phyloP scores from a whole-genome alignment of 2,329 filamentous ascomycete genomes.

The Trichoderma simmonsii region DNA sequence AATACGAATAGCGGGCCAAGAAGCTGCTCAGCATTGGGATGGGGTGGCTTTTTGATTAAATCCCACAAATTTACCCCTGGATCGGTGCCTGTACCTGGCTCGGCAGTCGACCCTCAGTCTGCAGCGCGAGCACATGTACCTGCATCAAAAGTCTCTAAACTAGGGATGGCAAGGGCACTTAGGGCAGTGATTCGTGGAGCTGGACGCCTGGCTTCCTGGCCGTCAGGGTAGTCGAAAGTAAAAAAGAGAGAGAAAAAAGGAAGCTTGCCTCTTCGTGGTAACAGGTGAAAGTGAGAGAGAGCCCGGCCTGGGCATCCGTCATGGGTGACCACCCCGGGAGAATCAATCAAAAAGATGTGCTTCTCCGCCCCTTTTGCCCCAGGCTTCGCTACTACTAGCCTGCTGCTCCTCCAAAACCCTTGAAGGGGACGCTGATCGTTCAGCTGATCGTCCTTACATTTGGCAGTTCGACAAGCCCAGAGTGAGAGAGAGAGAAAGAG shows the following conservation, averaged over 20 bases:
- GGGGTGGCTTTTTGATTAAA: slow-evolving; percentile 17
- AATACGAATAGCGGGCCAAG: slow-evolving; percentile 17
- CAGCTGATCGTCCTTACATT: slow-evolving; percentile 11
- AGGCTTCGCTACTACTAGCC: slow-evolving; percentile 12
- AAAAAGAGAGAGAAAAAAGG: neutral
- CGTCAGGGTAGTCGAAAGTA: neutral
- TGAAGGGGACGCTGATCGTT: slow-evolving; percentile 14
- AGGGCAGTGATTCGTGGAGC: slow-evolving; percentile 14
- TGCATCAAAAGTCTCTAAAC: slow-evolving; percentile 9
- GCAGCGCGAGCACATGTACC: slow-evolving; percentile 8
- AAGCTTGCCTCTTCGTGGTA: neutral
- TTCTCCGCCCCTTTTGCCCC: slow-evolving; percentile 18
- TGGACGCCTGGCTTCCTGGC: neutral
- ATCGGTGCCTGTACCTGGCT: slow-evolving; percentile 13
- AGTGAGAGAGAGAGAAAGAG: neutral
- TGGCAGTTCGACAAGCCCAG: slow-evolving; percentile 3
- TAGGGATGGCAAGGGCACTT: neutral
- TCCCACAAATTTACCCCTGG: slow-evolving; percentile 17
- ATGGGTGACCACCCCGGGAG: slow-evolving; percentile 11
- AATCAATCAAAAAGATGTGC: slow-evolving; percentile 13
- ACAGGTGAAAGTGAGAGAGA: neutral
- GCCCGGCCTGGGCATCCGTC: slow-evolving; percentile 8
- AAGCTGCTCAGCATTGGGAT: neutral
- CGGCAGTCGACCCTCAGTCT: slow-evolving; percentile 14
- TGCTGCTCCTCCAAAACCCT: slow-evolving; percentile 11